Evolutionary conservation across 208 protist genomes (phyloP), one percentile per base, ranked within the genome.

Genomic region (Phytomonas sp.): DNA sequence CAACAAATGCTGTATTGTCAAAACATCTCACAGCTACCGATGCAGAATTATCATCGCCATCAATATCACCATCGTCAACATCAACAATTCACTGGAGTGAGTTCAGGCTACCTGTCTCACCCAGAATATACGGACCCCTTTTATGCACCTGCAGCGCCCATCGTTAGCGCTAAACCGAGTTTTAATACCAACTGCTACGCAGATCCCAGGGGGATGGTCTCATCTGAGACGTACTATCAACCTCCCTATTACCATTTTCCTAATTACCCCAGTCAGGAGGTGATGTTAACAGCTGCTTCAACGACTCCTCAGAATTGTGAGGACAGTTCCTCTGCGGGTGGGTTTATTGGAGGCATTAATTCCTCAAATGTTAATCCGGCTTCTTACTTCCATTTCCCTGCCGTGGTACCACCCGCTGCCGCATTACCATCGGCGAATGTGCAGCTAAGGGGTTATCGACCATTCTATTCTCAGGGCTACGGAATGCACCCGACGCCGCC

Each of bases 1-100:
- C 66, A 76, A 40, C 36, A 72, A 10, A 23, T 67, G 26, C 34
- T n/a, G 6, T 69, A 74, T 42, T 32, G n/a, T 60, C 49, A 66
- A 40, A 36, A 73, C 32, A 16, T 56, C 4, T 42, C 60, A 29
- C 42, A 36, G n/a, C 16, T 6, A 33, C 60, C 31, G 4, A 6
- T 26, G 19, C 56, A 69, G 42, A 31, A 72, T 33, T 61, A 65
- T 52, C 59, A 65, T 60, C 56, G 32, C 52, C 26, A 49, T 26
- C 60, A 56, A 65, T 49, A 67, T 56, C 65, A 40, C 1, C 62
- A 42, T n/a, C 31, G 0, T 30, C 65, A 66, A 30, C 66, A 61
- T 42, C 62, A 62, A 34, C 23, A 23, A 42, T 66, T 56, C 19
- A 26, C 19, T 56, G 45, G 45, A 26, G 7, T 56, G 45, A 26